Conservation (phyloP, 495 filamentous ascomycete species). For the Aspergillus panamensis region DNA sequence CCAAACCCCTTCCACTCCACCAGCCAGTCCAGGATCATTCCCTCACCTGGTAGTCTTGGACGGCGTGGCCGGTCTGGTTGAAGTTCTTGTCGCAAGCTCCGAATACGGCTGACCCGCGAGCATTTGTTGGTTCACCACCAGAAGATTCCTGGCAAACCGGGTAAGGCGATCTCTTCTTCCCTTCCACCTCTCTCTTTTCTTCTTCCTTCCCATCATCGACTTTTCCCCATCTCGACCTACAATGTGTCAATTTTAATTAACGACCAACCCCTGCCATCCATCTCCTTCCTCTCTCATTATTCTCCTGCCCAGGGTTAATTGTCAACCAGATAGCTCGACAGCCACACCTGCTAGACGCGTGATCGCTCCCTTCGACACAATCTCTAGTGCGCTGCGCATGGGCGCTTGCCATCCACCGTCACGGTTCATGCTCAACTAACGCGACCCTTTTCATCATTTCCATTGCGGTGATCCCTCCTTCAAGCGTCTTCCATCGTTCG, state of each 20-base stretch:
- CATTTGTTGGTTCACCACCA: constrained; percentile 23
- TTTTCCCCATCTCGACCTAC: constrained; percentile 20
- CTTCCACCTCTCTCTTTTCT: constrained; percentile 13
- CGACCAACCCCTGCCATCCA: constrained; percentile 7
- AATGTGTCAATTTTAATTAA: constrained; percentile 32
- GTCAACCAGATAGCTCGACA: constrained; percentile 16
- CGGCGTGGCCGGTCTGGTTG: constrained; percentile 14
- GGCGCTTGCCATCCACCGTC: constrained; percentile 15
- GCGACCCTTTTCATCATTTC: constrained; percentile 3
- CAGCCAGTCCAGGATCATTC: constrained; percentile 6
- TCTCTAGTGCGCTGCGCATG: constrained; percentile 19
- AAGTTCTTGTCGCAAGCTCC: constrained; percentile 8
- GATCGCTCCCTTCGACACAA: constrained; percentile 19
- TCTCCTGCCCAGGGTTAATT: constrained; percentile 17
- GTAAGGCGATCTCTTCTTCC: constrained; percentile 20
- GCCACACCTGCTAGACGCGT: constrained; percentile 20
- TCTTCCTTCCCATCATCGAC: constrained; percentile 8
- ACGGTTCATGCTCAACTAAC: constrained; percentile 13
- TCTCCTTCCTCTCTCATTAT: constrained; percentile 13
- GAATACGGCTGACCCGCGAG: constrained; percentile 18
- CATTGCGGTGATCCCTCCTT: constrained; percentile 9
- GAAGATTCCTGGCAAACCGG: constrained; percentile 23
- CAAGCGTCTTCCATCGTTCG: constrained; percentile 6
- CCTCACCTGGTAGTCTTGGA: constrained; percentile 4
- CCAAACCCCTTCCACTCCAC: background rate